phyloP scores from a whole-genome alignment of 371 early-diverging fungal genomes.

The Spiromyces aspiralis region DNA sequence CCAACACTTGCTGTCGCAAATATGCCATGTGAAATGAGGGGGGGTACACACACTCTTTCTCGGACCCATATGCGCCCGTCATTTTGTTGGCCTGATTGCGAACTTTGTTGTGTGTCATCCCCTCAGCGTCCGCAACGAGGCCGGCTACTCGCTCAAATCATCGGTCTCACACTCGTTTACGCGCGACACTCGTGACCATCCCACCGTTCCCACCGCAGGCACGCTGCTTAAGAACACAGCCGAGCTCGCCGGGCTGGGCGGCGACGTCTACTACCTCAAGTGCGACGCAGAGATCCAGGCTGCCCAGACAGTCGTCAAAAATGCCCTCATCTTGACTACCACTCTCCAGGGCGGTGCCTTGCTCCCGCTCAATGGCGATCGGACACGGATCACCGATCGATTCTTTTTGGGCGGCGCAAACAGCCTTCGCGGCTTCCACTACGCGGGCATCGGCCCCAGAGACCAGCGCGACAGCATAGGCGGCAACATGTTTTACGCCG shows the following conservation, averaged over 20 bases:
- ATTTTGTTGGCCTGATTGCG: too few relatives aligned
- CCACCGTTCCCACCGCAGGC: conserved; percentile 58
- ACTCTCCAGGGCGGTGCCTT: conserved; percentile 53
- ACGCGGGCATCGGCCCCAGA: conserved; percentile 72
- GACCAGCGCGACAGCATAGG: conserved; percentile 76
- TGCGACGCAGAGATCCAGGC: conserved; percentile 49
- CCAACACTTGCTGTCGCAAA: too few relatives aligned
- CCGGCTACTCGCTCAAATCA: conserved; percentile 77
- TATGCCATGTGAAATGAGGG: too few relatives aligned
- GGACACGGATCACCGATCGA: conserved; percentile 57
- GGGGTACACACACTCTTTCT: too few relatives aligned
- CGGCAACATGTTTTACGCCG: conserved; percentile 64
- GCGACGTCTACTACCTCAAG: conserved; percentile 60
- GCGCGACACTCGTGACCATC: conserved; percentile 59
- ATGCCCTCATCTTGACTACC: conserved; percentile 26
- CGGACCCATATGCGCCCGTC: too few relatives aligned
- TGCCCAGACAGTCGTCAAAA: conserved; percentile 25
- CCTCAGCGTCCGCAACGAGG: conserved; percentile 70
- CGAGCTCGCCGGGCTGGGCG: conserved; percentile 74
- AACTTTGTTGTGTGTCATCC: too few relatives aligned
- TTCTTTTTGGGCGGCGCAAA: conserved; percentile 78
- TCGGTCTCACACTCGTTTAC: conserved; percentile 48
- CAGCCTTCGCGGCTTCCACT: conserved; percentile 74
- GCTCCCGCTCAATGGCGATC: conserved; percentile 32
- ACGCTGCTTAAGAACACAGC: conserved; percentile 7